Base-by-base conservation (phyloP, 1,284 basidiomycete genomes). In the Mycena citricolor region DNA sequence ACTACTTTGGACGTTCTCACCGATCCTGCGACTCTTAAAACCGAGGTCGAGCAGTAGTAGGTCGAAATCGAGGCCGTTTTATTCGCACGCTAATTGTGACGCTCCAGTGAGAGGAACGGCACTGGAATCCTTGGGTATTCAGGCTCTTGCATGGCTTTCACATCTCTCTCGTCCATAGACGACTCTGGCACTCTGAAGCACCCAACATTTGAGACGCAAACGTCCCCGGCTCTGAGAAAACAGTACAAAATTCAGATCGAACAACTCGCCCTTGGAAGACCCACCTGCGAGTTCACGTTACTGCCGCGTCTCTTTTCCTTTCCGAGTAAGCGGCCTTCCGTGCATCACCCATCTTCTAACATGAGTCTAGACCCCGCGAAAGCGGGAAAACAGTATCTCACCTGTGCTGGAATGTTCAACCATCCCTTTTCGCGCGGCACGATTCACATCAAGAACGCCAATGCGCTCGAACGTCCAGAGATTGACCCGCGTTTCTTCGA, bases 401-500 rank as follows among this genome's bases (percentile, higher is more conserved):
- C 69, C 33, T 23, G 73, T 43, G 49, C 58, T 35, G 39, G 54
- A 29, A 54, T 56, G 0, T 47, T 62, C 34, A 68, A 67, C 45
- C 61, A 69, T 41, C 55, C 55, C 5, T 64, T 68, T 47, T 67
- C 67, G 6, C 51, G 69, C 23, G 71, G 76, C 25, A 67, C 68
- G 1, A 70, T 75, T 32, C 70, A 72, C 42, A 61, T 70, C 29
- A 61, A 57, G 0, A 68, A 67, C 2, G 54, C 53, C 24, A 64
- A 77, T 53, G 71, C 73, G 0, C 35, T 45, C 5, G 62, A 58
- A 12, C 61, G 70, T 25, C 73, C 76, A 0, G 61, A 62, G 16
- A 62, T 77, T 20, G 70, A 79, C 51, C 74, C 76, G 30, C 66
- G 65, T 36, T 74, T 73, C 57, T 75, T 77, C 54, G 70, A 71